Base-by-base conservation (phyloP, 2,329 filamentous ascomycete genomes). In the Paracoccidioides lutzii region DNA sequence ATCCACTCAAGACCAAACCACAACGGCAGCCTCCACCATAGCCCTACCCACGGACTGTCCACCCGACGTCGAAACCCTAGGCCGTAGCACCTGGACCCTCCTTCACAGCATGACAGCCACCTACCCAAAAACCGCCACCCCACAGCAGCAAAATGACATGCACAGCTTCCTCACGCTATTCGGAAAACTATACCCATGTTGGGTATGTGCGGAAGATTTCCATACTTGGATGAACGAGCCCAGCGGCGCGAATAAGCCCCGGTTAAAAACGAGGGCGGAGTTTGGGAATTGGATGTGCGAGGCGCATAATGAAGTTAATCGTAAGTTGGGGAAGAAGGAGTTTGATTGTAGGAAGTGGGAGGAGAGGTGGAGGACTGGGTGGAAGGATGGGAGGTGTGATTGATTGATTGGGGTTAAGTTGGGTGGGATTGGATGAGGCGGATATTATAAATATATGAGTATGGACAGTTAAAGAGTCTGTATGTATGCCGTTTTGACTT, bases 341-440 rank as follows among this genome's bases (percentile, higher is more conserved):
- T 98, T 98, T 73, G 90, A 98, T 76, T 98, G 93, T 73, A 77
- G 76, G 55, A 81, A 77, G 65, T 97, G 93, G 91, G 84, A 96
- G 70, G 88, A 97, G 77, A 81, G 93, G 69, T 98, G 93, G 93
- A 79, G 87, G 73, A 93, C 87, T 1, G 93, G 93, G 0, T 96
- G 84, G 75, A 81, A 77, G 68, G 82, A 85, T 74, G 82, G 82
- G 22, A 73, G 81, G 56, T 85, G 82, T 68, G 81, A 81, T 71
- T 83, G 57, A 69, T 58, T 59, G 53, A 57, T 60, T 52, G 54
- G 56, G 33, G 56, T 43, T 51, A 48, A n/a, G 5, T 15, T 42
- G 22, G 42, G 22, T 12, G 42, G 14, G 42, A n/a, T 44, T 14
- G 42, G 42, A n/a, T 14, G 14, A n/a, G 14, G 30, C 22, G 22